Percentiles rank a stretch among this genome's conserved stretches.
phyloP scores from a whole-genome alignment of 129 eudicot genomes.

The Centaurea solstitialis region DNA sequence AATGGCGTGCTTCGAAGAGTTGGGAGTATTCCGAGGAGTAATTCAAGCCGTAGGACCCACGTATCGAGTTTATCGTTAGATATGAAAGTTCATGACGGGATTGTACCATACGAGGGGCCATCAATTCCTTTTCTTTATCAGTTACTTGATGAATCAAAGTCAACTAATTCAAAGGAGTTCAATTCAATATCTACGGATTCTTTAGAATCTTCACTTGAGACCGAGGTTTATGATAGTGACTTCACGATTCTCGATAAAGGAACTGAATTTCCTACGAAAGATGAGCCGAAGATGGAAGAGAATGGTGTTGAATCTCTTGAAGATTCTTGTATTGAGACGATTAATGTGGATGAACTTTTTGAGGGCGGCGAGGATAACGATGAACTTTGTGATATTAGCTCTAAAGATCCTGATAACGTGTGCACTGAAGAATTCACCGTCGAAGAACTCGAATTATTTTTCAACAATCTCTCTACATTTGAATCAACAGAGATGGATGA shows the following conservation, averaged over 20 bases:
- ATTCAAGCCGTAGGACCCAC: constrained; percentile 32
- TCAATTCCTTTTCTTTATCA: constrained; percentile 53
- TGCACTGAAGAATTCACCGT: constrained; percentile 27
- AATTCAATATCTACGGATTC: constrained; percentile 4
- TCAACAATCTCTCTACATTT: constrained; percentile 26
- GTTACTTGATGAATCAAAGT: constrained; percentile 55
- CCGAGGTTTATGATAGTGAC: constrained; percentile 34
- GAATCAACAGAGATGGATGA: constrained; percentile 32
- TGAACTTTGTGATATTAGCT: constrained; percentile 23
- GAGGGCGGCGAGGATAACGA: constrained; percentile 28
- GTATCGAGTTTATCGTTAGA: constrained; percentile 36
- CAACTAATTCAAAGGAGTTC: constrained; percentile 23
- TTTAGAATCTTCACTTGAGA: neutral
- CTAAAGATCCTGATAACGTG: neutral
- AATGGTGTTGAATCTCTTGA: constrained; percentile 22
- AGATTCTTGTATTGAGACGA: constrained; percentile 44
- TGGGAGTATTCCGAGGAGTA: constrained; percentile 43
- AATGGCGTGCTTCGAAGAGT: constrained; percentile 36
- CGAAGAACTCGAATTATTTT: constrained; percentile 44
- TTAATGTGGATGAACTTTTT: constrained; percentile 61
- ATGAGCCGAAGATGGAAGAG: constrained; percentile 14
- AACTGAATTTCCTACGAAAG: constrained; percentile 30
- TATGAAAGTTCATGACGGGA: constrained; percentile 24
- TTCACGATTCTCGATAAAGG: constrained; percentile 51
- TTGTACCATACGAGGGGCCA: constrained; percentile 30